These are phyloP conservation scores for Posidonia australis DNA, from an alignment of 106 monocot genomes.

Conservation along the genomic window DNA sequence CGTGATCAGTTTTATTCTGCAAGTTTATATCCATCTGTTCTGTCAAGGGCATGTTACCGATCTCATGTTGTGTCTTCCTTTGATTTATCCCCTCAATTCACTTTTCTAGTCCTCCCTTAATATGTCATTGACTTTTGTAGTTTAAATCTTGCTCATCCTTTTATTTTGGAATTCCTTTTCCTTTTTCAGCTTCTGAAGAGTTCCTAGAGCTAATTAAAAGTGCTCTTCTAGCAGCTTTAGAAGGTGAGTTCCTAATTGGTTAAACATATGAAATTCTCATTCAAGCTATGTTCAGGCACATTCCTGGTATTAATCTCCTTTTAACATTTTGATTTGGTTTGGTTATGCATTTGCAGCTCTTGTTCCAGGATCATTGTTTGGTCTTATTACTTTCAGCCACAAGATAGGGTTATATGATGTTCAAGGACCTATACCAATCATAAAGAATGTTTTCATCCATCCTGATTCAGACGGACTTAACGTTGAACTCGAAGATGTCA, in stretches of 20 bases:
- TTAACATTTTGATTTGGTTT: neutral
- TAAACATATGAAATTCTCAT: neutral
- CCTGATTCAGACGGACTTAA: slow-evolving; percentile 63
- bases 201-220: slow-evolving; percentile 95
- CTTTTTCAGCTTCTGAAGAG: slow-evolving; percentile 86
- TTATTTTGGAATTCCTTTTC: neutral
- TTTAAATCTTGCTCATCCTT: neutral
- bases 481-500: slow-evolving; percentile 86
- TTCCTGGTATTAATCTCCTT: neutral
- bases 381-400: slow-evolving; percentile 88
- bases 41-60: neutral
- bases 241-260: slow-evolving; percentile 39
- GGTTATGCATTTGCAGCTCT: slow-evolving; percentile 48
- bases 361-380: slow-evolving; percentile 90
- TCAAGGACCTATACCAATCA: slow-evolving; percentile 88
- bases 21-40: neutral
- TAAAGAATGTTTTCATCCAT: slow-evolving; percentile 88
- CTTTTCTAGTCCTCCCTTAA: neutral
- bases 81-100: too few relatives aligned
- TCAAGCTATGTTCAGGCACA: neutral
- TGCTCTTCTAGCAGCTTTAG: slow-evolving; percentile 87
- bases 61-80: too few relatives aligned
- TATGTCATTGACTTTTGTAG: neutral
- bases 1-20: neutral
- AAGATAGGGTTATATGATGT: slow-evolving; percentile 98